A percentile compares a stretch with the other conserved stretches of the same genome.
Conservation (phyloP, 257 asterid genomes). For the Solanum lycopersicoides region DNA sequence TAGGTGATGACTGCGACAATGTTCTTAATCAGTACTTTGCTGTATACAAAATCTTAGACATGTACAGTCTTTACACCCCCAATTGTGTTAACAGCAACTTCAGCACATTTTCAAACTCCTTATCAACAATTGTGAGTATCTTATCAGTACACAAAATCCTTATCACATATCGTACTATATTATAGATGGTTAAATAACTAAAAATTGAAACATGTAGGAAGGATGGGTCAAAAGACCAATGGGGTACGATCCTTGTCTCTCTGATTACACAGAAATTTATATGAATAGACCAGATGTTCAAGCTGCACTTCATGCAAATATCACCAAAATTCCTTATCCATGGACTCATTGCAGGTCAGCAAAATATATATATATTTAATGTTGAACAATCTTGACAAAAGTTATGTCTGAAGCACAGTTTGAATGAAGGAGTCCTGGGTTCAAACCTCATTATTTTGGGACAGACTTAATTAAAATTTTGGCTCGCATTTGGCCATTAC, state of each 20-base stretch:
- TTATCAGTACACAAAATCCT: neutral
- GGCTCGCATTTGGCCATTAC: neutral
- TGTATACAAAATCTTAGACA: constrained; percentile 54
- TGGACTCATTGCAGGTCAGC: constrained; percentile 84
- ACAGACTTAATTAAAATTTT: no score
- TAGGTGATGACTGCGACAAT: constrained; percentile 14
- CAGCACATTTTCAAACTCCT: constrained; percentile 1
- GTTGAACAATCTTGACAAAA: neutral
- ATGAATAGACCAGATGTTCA: constrained; percentile 73
- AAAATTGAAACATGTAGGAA: constrained; percentile 11
- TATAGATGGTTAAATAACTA: neutral
- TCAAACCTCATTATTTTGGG: neutral
- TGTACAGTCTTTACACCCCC: constrained; percentile 78
- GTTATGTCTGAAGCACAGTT: neutral
- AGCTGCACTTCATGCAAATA: constrained; percentile 71
- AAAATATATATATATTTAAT: no score
- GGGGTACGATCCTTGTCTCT: constrained; percentile 71
- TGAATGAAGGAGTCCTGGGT: no score
- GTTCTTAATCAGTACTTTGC: constrained; percentile 36
- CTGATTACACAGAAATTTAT: constrained; percentile 37
- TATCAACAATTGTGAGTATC: constrained; percentile 26
- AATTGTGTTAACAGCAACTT: constrained; percentile 19
- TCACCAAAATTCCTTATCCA: constrained; percentile 50
- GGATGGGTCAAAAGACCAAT: constrained; percentile 30
- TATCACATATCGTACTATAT: neutral